A percentile compares a stretch with the other conserved stretches of the same genome.
These are phyloP conservation scores for Mesotaenium endlicherianum DNA, from an alignment of 139 green algal genomes.

Conservation along the genomic window DNA sequence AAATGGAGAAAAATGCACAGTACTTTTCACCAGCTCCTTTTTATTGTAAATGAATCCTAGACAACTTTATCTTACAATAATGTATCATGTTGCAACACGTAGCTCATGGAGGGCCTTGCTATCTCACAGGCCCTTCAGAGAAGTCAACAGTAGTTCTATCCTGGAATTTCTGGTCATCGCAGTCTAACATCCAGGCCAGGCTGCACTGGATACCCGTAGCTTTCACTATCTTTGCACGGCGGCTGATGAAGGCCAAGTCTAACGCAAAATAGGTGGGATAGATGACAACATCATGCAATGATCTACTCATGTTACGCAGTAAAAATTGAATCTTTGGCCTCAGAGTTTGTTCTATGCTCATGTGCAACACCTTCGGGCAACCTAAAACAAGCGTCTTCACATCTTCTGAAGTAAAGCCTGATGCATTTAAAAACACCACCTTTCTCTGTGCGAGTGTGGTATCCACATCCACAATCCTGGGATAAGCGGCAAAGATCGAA, in stretches of 20 bases:
- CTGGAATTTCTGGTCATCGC: neutral
- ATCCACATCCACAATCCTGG: constrained; percentile 26
- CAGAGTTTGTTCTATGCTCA: neutral
- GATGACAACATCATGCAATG: constrained; percentile 7
- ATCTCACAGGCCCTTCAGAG: constrained; percentile 17
- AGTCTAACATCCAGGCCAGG: constrained; percentile 22
- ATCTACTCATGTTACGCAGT: constrained; percentile 2
- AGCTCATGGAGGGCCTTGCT: no score
- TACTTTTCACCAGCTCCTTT: no score
- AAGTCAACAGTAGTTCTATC: neutral
- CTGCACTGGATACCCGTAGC: neutral
- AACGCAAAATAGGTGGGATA: constrained; percentile 17
- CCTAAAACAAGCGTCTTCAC: neutral
- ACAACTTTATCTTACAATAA: no score
- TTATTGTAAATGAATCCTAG: no score
- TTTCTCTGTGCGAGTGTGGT: neutral
- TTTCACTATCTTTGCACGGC: neutral
- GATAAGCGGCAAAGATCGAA: neutral
- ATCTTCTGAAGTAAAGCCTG: constrained; percentile 18
- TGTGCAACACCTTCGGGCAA: constrained; percentile 16
- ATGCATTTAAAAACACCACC: neutral
- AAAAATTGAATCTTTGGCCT: constrained; percentile 23
- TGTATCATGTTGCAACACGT: no score
- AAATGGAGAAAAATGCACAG: no score
- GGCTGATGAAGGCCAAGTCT: neutral